A percentile compares a stretch with the other conserved stretches of the same genome.
phyloP scores from a whole-genome alignment of 2,329 filamentous ascomycete species.

The Pseudocercospora fuligena region DNA sequence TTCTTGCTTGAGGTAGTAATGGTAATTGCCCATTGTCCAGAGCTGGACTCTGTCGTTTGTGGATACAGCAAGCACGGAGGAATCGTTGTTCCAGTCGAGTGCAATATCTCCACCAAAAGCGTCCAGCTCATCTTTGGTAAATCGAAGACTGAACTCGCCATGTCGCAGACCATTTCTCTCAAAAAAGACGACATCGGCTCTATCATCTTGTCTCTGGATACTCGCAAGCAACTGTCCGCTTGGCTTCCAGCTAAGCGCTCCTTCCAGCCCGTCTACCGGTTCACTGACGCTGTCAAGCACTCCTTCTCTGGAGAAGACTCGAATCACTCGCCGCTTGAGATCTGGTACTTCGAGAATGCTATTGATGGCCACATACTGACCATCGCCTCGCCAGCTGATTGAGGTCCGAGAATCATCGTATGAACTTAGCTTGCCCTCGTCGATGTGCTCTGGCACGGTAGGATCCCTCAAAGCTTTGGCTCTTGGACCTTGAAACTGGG shows the following conservation, averaged over 20 bases:
- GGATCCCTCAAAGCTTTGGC: slow-evolving; percentile 84
- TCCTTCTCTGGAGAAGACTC: slow-evolving; percentile 89
- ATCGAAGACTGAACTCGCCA: slow-evolving; percentile 83
- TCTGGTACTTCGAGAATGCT: slow-evolving; percentile 70
- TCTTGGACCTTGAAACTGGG: slow-evolving; percentile 81
- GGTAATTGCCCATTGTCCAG: slow-evolving; percentile 97
- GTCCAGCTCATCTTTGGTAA: slow-evolving; percentile 63
- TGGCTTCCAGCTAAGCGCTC: slow-evolving; percentile 86
- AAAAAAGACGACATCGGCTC: slow-evolving; percentile 84
- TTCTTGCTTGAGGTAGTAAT: slow-evolving; percentile 97
- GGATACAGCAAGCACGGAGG: slow-evolving; percentile 83
- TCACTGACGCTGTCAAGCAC: slow-evolving; percentile 92
- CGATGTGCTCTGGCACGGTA: slow-evolving; percentile 90
- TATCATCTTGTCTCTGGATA: slow-evolving; percentile 71
- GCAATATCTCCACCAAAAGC: slow-evolving; percentile 63
- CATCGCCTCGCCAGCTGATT: slow-evolving; percentile 94
- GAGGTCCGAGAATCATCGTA: slow-evolving; percentile 71
- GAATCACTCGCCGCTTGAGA: slow-evolving; percentile 74
- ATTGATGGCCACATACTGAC: slow-evolving; percentile 86
- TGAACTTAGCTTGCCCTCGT: slow-evolving; percentile 76
- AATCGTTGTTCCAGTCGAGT: slow-evolving; percentile 89
- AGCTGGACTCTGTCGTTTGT: slow-evolving; percentile 79
- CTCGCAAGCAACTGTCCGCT: slow-evolving; percentile 89
- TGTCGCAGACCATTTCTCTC: slow-evolving; percentile 97
- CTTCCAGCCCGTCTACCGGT: slow-evolving; percentile 89